Evolutionary conservation across 2,329 filamentous ascomycete species (phyloP).

Genomic region (Diaporthe citrichinensis): DNA sequence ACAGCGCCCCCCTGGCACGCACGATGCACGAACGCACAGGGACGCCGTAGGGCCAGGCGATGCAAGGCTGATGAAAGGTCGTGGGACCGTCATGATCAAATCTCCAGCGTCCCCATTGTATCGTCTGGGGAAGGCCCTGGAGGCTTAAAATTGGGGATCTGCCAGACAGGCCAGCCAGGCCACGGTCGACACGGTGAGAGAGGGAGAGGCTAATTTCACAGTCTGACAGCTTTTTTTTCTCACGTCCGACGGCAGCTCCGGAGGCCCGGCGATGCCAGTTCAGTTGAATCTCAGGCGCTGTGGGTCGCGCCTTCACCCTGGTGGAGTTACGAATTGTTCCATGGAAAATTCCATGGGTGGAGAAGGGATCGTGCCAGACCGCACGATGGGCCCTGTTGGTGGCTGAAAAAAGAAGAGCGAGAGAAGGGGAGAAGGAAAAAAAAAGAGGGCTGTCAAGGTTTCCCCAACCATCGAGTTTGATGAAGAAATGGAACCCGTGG

Average conservation of each 20-base stretch:
- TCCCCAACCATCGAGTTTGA: slow-evolving; percentile 36
- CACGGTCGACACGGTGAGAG: slow-evolving; percentile 15
- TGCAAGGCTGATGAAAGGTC: slow-evolving; percentile 32
- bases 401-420: slow-evolving; percentile 8
- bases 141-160: slow-evolving; percentile 28
- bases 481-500: slow-evolving; percentile 28
- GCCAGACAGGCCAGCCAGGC: slow-evolving; percentile 3
- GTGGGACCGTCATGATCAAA: slow-evolving; percentile 26
- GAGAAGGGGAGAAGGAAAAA: neutral
- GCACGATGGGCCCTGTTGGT: slow-evolving; percentile 20
- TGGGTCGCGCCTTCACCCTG: slow-evolving; percentile 22
- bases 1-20: slow-evolving; percentile 6
- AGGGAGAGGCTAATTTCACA: slow-evolving; percentile 15
- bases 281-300: slow-evolving; percentile 33
- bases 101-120: slow-evolving; percentile 23
- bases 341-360: slow-evolving; percentile 43
- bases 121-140: slow-evolving; percentile 38
- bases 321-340: slow-evolving; percentile 40
- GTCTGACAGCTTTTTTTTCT: slow-evolving; percentile 15
- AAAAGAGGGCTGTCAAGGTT: slow-evolving; percentile 35
- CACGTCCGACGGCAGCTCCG: slow-evolving; percentile 34
- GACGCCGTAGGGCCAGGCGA: slow-evolving; percentile 30
- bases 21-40: slow-evolving; percentile 21
- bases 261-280: slow-evolving; percentile 25
- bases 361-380: slow-evolving; percentile 33